Base-by-base conservation (phyloP, 2,329 filamentous ascomycete species). In the Penicillium sp. region DNA sequence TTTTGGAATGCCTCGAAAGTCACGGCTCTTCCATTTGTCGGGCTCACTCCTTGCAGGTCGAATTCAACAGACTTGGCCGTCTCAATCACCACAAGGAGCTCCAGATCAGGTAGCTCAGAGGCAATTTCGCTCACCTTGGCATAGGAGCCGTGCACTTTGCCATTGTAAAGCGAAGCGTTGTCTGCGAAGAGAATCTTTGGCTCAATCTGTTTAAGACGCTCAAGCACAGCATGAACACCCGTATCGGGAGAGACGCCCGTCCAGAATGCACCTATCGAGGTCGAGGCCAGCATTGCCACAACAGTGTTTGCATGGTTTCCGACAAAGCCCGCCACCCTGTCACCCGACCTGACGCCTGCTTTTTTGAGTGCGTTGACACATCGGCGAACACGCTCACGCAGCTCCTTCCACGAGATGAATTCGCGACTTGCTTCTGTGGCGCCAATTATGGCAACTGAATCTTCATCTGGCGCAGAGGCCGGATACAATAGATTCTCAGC, bases 401-500 rank as follows among this genome's bases (percentile, higher is more conserved):
- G 77, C 59, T 89, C 78, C 47, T 78, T 79, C 93, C 93, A 97
- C 25, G 86, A 85, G 27, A 86, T 74, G 27, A 76, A 74, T 59
- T 86, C 79, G 43, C 80, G 76, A 11, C 73, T 73, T 2, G 80
- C 81, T 71, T 97, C 91, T 9, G 89, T 95, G 4, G 82, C 84
- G 26, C 86, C 87, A 59, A 96, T 86, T 39, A 95, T 77, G 13
- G 90, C 90, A 5, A 80, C 70, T 4, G 78, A 75, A 39, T 81
- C 69, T 43, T 84, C 79, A 53, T 85, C 60, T 24, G 69, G 70
- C 34, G 79, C 73, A 43, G 75, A 76, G 2, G 74, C 68, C 3
- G 91, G 91, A 66, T 85, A 96, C 3, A 98, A 81, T 46, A 97
- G 76, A 66, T 98, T 98, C 72, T 97, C 88, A 26, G 91, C 90